Evolutionary conservation across 768 basidiomycete genomes (phyloP), one percentile per base, ranked within the genome.

Genomic region (Omphalotus guepiniiformis): DNA sequence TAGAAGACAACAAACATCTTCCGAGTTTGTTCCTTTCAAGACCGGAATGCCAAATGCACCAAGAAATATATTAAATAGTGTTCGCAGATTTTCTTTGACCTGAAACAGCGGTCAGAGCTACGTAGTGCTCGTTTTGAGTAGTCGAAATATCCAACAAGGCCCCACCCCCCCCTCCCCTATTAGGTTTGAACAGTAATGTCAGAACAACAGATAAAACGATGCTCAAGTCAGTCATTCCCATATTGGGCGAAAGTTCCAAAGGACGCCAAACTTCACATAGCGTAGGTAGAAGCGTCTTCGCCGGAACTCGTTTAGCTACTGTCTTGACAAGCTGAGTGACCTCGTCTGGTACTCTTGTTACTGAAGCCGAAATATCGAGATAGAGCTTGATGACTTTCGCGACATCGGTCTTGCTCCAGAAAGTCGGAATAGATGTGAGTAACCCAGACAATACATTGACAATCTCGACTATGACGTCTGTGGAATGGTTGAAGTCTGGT

Each of bases 21-120:
- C 35, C 26, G 11, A 42, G 12, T 47, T 59, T 37, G 61, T 60
- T 8, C 35, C 39, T 15, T 65, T 68, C 50, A 66, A 65, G 47
- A 85, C 62, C n/a, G n/a, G n/a, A n/a, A n/a, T n/a, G 52, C 87
- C 85, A 53, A 95, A 83, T 3, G 80, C 82, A 13, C 85, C 80
- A 39, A 94, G 66, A 73, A 93, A 92, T 13, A 89, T 72, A 50
- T 82, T 83, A 69, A 91, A 93, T 28, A 87, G 54, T 3, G 72
- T 50, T 9, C 86, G 83, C 38, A 90, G 59, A 43, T 88, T 71
- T 26, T 85, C 81, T 16, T 83, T 65, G 1, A 95, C 72, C 2
- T 78, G 77, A 6, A 77, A 65, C 11, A 88, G 76, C 48, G 79
- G n/a, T n/a, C 72, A 3, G 88, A 80, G 39, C 75, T 73, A 9